Evolutionary conservation across 108 stramenopile genomes (phyloP).

Genomic region (Pseudonitzschia delicatissima): DNA sequence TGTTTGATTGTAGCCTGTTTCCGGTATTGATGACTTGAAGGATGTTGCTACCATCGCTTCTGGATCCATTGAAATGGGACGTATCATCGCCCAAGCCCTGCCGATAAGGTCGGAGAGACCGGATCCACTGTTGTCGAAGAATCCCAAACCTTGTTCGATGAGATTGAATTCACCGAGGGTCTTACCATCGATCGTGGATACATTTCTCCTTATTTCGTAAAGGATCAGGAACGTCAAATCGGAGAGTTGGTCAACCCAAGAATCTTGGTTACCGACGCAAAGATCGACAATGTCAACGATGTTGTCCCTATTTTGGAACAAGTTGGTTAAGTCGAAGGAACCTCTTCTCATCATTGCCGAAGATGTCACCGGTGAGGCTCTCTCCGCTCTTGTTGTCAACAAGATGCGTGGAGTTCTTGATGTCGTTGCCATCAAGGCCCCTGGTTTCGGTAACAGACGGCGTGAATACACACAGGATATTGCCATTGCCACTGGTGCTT

Average conservation of each 20-base stretch:
- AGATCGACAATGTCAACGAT: conserved; percentile 93
- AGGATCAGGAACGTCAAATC: conserved; percentile 95
- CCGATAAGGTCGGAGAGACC: conserved; percentile 93
- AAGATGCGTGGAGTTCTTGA: conserved; percentile 97
- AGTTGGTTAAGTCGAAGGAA: conserved; percentile 94
- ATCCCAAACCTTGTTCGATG: conserved; percentile 90
- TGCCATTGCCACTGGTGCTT: conserved; percentile 96
- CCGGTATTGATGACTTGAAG: conserved; percentile 82
- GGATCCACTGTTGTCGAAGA: conserved; percentile 97
- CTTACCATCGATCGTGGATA: conserved; percentile 96
- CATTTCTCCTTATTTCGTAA: conserved; percentile 97
- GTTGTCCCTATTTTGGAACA: conserved; percentile 94
- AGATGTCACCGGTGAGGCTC: conserved; percentile 96
- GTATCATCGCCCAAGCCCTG: conserved; percentile 94
- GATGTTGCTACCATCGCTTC: conserved; percentile 94
- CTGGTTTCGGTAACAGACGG: conserved; percentile 93
- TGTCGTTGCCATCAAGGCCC: conserved; percentile 95
- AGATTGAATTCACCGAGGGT: conserved; percentile 98
- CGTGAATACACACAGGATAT: conserved; percentile 96
- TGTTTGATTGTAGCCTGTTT: conserved; percentile 53
- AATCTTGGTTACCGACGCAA: conserved; percentile 94
- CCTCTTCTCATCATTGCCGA: conserved; percentile 94
- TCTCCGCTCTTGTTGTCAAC: conserved; percentile 97
- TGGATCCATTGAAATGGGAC: conserved; percentile 89
- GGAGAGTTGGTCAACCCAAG: conserved; percentile 81